Evolutionary conservation across 495 filamentous ascomycete species (phyloP).

Genomic region (Neurospora tetraspora): DNA sequence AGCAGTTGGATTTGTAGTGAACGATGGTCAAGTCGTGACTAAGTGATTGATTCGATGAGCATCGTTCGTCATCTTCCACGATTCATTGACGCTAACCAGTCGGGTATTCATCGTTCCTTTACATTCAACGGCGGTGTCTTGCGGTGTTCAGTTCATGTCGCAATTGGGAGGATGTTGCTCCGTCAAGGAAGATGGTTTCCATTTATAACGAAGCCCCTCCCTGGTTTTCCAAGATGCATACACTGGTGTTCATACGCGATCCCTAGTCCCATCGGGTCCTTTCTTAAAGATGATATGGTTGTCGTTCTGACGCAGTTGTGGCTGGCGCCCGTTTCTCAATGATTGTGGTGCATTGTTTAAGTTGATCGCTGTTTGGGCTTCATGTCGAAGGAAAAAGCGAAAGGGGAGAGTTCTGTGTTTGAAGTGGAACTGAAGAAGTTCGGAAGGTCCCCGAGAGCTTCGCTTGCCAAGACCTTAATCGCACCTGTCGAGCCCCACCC

Average conservation of each 20-base stretch:
- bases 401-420: background rate
- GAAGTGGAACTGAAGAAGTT: background rate
- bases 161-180: background rate
- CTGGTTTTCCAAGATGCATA: background rate
- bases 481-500: background rate
- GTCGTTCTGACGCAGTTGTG: background rate
- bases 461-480: background rate
- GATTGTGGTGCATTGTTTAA: background rate
- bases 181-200: background rate
- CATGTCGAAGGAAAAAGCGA: background rate
- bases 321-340: background rate
- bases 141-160: background rate
- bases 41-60: background rate
- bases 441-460: background rate
- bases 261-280: background rate
- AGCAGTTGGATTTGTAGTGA: background rate
- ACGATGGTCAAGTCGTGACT: background rate
- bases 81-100: background rate
- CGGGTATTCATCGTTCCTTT: background rate
- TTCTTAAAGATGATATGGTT: background rate
- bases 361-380: background rate
- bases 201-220: background rate
- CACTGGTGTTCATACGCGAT: background rate
- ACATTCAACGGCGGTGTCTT: background rate
- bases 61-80: background rate